Percentiles rank a stretch among this genome's conserved stretches.
Conservation (phyloP, 495 filamentous ascomycete species). For the Platismatia glauca region DNA sequence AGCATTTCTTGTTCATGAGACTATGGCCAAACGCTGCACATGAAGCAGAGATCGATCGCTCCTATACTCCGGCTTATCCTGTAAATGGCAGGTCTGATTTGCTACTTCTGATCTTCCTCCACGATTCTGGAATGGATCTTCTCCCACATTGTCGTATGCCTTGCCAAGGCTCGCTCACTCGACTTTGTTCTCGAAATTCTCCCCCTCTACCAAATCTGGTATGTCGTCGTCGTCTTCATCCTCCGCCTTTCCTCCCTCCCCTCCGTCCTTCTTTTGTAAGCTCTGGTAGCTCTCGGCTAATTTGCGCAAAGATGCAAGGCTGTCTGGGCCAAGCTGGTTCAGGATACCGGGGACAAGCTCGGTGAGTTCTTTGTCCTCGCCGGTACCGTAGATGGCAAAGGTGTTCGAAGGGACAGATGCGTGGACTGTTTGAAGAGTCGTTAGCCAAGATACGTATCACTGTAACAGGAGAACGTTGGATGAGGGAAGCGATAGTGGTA, state of each 20-base stretch:
- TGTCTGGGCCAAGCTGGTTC: constrained; percentile 97
- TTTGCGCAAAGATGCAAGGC: constrained; percentile 94
- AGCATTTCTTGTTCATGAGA: not conserved
- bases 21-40: not conserved
- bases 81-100: not conserved
- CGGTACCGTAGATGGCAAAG: constrained; percentile 97
- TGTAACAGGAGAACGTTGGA: not conserved
- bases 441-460: not conserved
- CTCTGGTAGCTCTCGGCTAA: constrained; percentile 98
- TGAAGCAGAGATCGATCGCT: not conserved
- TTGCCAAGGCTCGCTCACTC: constrained; percentile 48
- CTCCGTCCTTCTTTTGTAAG: constrained; percentile 90
- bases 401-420: constrained; percentile 93
- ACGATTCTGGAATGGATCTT: not conserved
- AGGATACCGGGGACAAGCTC: constrained; percentile 99
- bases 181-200: constrained; percentile 94
- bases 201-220: constrained; percentile 88
- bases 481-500: not conserved
- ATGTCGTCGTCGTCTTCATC: constrained; percentile 74
- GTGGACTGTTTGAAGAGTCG: constrained; percentile 59
- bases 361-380: constrained; percentile 99
- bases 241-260: constrained; percentile 59
- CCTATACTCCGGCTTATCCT: not conserved
- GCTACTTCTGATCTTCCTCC: not conserved
- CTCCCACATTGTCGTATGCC: not conserved